phyloP scores from a whole-genome alignment of 2,329 filamentous ascomycete species.

The Pseudogymnoascus sp. region DNA sequence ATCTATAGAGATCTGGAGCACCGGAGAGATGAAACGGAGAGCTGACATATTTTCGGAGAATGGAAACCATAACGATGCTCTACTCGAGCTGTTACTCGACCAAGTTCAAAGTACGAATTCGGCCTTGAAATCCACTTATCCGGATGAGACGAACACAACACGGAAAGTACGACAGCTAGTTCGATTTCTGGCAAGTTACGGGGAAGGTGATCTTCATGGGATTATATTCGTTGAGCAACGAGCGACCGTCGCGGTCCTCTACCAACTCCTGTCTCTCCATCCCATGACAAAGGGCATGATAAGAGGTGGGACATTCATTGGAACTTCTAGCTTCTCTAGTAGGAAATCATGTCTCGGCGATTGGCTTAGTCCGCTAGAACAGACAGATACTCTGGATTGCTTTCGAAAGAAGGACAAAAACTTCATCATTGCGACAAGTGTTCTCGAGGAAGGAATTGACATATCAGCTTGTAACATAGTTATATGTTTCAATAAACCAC shows the following conservation, averaged over 20 bases:
- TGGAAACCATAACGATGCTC: slow-evolving; percentile 26
- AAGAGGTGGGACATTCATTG: slow-evolving; percentile 47
- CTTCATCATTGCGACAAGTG: slow-evolving; percentile 54
- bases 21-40: slow-evolving; percentile 50
- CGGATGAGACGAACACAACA: slow-evolving; percentile 27
- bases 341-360: slow-evolving; percentile 35
- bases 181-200: slow-evolving; percentile 35
- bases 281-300: slow-evolving; percentile 40
- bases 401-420: slow-evolving; percentile 47
- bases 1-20: slow-evolving; percentile 35
- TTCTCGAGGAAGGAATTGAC: slow-evolving; percentile 62
- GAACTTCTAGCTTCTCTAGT: slow-evolving; percentile 35
- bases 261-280: slow-evolving; percentile 43
- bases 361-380: slow-evolving; percentile 28
- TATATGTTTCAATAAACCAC: slow-evolving; percentile 54
- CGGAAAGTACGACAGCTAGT: slow-evolving; percentile 49
- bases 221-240: slow-evolving; percentile 63
- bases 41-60: slow-evolving; percentile 33
- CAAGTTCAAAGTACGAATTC: slow-evolving; percentile 19
- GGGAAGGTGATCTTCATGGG: slow-evolving; percentile 37
- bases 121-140: slow-evolving; percentile 30
- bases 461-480: slow-evolving; percentile 56
- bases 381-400: slow-evolving; percentile 33
- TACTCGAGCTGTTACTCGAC: not conserved
- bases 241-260: slow-evolving; percentile 51